These are phyloP conservation scores for Thymus mandschuricus DNA, from an alignment of 257 asterid species.

Conservation along the genomic window DNA sequence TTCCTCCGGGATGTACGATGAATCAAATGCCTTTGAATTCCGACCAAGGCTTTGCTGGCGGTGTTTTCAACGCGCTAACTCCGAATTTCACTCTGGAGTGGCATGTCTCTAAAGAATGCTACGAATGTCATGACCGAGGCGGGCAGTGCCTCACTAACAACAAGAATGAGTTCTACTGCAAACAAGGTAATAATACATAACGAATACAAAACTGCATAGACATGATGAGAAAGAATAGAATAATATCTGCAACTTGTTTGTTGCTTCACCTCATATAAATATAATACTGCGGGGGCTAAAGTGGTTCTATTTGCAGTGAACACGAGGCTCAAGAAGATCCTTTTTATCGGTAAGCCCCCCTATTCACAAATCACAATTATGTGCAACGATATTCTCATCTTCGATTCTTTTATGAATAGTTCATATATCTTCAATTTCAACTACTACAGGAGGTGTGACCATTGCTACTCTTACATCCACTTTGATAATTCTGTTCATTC, in stretches of 20 bases:
- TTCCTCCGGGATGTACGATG: constrained; percentile 11
- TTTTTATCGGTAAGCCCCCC: constrained; percentile 4
- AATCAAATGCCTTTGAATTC: constrained; percentile 33
- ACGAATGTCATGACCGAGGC: constrained; percentile 34
- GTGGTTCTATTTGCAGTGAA: constrained; percentile 22
- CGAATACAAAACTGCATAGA: too few relatives aligned
- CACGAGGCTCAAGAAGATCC: background rate
- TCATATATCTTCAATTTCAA: too few relatives aligned
- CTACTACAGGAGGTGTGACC: constrained; percentile 16
- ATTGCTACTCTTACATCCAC: constrained; percentile 1
- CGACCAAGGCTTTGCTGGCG: background rate
- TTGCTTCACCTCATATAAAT: too few relatives aligned
- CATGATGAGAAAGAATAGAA: too few relatives aligned
- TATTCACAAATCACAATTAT: background rate
- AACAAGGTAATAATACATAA: constrained; percentile 5
- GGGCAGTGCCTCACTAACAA: constrained; percentile 34
- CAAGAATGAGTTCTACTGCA: constrained; percentile 24
- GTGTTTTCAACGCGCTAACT: constrained; percentile 22
- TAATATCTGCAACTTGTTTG: too few relatives aligned
- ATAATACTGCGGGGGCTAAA: too few relatives aligned
- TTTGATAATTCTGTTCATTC: background rate
- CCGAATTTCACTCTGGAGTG: constrained; percentile 35
- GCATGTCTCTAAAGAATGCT: constrained; percentile 40
- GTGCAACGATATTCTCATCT: too few relatives aligned
- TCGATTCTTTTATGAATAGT: too few relatives aligned